Evolutionary conservation across 495 filamentous ascomycete species (phyloP).

Genomic region (Trichoderma orchidacearum): DNA sequence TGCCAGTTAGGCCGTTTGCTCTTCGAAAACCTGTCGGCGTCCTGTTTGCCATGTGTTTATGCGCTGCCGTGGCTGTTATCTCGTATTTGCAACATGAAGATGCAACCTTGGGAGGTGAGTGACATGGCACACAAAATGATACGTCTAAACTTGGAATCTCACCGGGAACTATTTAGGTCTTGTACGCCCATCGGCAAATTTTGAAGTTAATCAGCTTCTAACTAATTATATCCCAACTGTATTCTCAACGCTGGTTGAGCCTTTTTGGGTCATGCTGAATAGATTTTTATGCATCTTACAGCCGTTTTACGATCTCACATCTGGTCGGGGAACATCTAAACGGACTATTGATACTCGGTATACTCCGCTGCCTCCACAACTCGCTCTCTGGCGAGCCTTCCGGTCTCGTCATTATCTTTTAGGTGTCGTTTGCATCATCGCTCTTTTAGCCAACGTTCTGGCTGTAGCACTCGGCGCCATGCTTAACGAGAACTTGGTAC

Average conservation of each 20-base stretch:
- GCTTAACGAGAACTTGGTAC: conserved; percentile 13
- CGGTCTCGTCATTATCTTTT: conserved; percentile 21
- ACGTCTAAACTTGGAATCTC: too few species aligned
- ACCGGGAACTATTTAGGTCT: conserved; percentile 27
- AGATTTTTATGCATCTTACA: conserved; percentile 27
- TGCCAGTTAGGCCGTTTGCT: not conserved
- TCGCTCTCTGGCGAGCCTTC: conserved; percentile 22
- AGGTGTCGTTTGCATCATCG: conserved; percentile 16
- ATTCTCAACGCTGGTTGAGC: conserved; percentile 30
- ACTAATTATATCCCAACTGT: conserved; percentile 31
- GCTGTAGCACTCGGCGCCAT: conserved; percentile 21
- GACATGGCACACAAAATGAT: not conserved
- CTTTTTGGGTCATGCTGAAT: conserved; percentile 30
- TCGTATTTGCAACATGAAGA: conserved; percentile 1
- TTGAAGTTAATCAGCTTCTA: conserved; percentile 21
- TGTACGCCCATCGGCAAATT: conserved; percentile 17
- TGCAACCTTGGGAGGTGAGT: conserved; percentile 16
- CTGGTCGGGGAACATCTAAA: conserved; percentile 11
- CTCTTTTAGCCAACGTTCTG: conserved; percentile 25
- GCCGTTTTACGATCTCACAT: conserved; percentile 26
- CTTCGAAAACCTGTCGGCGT: not conserved
- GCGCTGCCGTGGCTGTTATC: not conserved
- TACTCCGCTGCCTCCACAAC: conserved; percentile 29
- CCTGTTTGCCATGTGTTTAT: not conserved
- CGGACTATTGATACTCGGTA: conserved; percentile 24